These are phyloP conservation scores for Chaetomium olivaceum DNA, from an alignment of 2,329 filamentous ascomycete genomes.

Conservation along the genomic window DNA sequence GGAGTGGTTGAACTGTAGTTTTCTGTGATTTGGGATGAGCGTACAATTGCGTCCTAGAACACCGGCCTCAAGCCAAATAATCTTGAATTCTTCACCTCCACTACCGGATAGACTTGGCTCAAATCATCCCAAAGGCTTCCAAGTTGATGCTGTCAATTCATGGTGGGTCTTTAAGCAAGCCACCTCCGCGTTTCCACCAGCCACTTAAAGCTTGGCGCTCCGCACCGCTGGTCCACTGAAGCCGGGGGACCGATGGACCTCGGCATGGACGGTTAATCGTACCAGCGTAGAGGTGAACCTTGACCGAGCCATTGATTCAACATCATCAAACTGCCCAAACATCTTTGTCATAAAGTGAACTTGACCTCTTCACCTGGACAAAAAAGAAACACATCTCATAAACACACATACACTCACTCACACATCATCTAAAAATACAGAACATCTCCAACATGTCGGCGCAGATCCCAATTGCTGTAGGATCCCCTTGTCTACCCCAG, in stretches of 20 bases:
- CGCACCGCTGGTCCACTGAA: conserved; percentile 5
- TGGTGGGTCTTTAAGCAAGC: conserved; percentile 8
- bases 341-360: not conserved
- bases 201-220: conserved; percentile 17
- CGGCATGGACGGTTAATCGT: conserved; percentile 21
- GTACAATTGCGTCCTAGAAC: not conserved
- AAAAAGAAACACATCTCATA: not conserved
- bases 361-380: not conserved
- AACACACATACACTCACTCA: not conserved
- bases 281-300: conserved; percentile 13
- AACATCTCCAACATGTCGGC: conserved; percentile 42
- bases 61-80: not conserved
- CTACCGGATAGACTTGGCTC: not conserved
- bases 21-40: not conserved
- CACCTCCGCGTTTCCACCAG: conserved; percentile 22
- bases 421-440: not conserved
- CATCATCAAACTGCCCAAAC: conserved; percentile 6
- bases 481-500: conserved; percentile 26
- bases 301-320: conserved; percentile 18
- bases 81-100: too few species aligned
- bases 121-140: not conserved
- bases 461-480: conserved; percentile 50
- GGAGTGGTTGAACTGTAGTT: not conserved
- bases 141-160: not conserved
- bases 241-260: conserved; percentile 21